Conservation (phyloP, 2,329 filamentous ascomycete genomes). For the Sclerotinia sclerotiorum region DNA sequence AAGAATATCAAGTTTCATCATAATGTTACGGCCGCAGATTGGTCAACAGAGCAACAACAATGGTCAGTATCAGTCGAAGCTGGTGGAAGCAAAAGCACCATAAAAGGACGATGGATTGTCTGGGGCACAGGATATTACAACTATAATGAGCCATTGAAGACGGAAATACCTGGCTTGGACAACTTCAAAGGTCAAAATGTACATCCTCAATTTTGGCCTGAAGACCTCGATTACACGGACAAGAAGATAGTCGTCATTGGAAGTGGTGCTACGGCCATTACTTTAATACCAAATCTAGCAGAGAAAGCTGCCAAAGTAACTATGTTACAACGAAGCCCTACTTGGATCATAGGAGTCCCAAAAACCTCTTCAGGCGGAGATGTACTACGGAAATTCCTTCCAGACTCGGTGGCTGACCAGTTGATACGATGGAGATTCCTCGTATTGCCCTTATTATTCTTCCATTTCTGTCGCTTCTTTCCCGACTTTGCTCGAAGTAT, state of each 20-base stretch:
- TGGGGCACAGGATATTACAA: constrained; percentile 66
- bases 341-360: constrained; percentile 56
- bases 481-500: constrained; percentile 50
- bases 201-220: constrained; percentile 74
- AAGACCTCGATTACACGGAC: constrained; percentile 61
- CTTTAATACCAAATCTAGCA: constrained; percentile 68
- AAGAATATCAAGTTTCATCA: constrained; percentile 54
- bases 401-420: constrained; percentile 44
- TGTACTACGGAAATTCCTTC: constrained; percentile 41
- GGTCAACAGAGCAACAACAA: constrained; percentile 53
- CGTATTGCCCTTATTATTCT: constrained; percentile 49
- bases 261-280: constrained; percentile 73
- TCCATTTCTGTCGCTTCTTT: constrained; percentile 52
- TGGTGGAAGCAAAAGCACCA: constrained; percentile 38
- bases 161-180: constrained; percentile 57
- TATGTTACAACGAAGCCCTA: constrained; percentile 77
- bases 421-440: constrained; percentile 52
- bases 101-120: constrained; percentile 51
- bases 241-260: constrained; percentile 46
- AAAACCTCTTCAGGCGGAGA: constrained; percentile 32
- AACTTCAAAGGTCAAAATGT: constrained; percentile 59
- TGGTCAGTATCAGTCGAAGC: constrained; percentile 52
- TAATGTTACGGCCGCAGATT: constrained; percentile 51
- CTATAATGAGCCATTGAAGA: constrained; percentile 55
- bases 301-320: constrained; percentile 65